Conservation (phyloP, 441 rosid species). For the Gossypium schwendimanii region DNA sequence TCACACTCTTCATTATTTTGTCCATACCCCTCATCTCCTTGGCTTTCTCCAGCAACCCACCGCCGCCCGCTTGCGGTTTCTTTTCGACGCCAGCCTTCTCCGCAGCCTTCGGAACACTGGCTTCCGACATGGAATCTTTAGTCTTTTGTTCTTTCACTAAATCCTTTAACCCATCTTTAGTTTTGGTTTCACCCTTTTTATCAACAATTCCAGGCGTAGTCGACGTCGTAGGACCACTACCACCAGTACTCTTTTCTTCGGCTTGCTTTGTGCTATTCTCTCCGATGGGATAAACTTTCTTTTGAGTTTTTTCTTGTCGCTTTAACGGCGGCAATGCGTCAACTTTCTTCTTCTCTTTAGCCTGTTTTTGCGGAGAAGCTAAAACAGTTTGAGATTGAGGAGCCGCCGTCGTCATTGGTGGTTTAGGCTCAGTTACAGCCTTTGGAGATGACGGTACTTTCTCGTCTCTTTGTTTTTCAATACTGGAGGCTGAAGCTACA, state of each 20-base stretch:
- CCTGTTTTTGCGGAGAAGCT: not conserved
- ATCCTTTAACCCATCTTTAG: not conserved
- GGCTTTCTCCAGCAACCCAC: not conserved
- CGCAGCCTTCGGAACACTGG: not conserved
- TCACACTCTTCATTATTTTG: not conserved
- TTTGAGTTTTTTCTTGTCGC: not conserved
- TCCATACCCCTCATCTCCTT: not conserved
- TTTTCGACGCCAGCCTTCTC: not conserved
- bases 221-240: not conserved
- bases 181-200: not conserved
- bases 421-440: not conserved
- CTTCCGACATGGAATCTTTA: not conserved
- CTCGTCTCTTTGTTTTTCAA: not conserved
- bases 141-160: not conserved
- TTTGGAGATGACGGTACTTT: not conserved
- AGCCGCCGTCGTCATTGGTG: not conserved
- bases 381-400: not conserved
- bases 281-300: not conserved
- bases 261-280: not conserved
- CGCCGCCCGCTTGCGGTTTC: not conserved
- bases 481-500: not conserved
- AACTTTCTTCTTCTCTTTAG: not conserved
- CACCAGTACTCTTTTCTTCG: not conserved
- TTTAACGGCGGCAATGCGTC: not conserved
- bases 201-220: not conserved